These are phyloP conservation scores for Populus hybrid DNA, from an alignment of 441 rosid species.

Conservation along the genomic window DNA sequence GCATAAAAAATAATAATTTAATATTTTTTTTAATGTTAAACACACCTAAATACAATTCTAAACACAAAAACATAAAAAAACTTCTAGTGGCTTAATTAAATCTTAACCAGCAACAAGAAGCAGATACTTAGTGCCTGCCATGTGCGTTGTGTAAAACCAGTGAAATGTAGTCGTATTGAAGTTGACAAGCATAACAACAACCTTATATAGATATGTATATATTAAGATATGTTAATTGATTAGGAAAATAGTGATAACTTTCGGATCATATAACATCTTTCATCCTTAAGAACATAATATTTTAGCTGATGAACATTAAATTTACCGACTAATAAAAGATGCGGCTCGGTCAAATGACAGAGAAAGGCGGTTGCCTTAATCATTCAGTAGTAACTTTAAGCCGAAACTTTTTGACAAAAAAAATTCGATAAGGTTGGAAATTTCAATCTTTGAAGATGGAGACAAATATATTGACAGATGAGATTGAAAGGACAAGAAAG, in stretches of 20 bases:
- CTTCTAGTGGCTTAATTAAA: too few relatives aligned
- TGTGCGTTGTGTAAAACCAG: too few relatives aligned
- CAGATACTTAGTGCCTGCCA: too few relatives aligned
- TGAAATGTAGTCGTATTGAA: too few relatives aligned
- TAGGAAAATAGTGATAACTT: not conserved
- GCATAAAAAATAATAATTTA: too few relatives aligned
- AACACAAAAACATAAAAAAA: too few relatives aligned
- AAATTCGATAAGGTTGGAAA: not conserved
- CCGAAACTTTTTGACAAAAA: slow-evolving; percentile 32
- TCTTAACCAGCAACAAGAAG: too few relatives aligned
- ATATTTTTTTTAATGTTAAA: too few relatives aligned
- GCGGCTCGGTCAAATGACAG: slow-evolving; percentile 17
- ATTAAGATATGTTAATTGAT: not conserved
- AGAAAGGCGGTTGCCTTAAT: slow-evolving; percentile 15
- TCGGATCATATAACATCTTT: not conserved
- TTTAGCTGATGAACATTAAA: not conserved
- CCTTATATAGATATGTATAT: not conserved
- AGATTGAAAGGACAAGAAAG: slow-evolving; percentile 24
- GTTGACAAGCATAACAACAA: not conserved
- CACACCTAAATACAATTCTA: too few relatives aligned
- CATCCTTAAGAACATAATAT: not conserved
- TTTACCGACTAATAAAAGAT: not conserved
- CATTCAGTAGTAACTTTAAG: slow-evolving; percentile 36
- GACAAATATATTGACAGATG: slow-evolving; percentile 29
- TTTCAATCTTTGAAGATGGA: slow-evolving; percentile 33